phyloP scores from a whole-genome alignment of 805 yeast species.

The Candida maltosa region DNA sequence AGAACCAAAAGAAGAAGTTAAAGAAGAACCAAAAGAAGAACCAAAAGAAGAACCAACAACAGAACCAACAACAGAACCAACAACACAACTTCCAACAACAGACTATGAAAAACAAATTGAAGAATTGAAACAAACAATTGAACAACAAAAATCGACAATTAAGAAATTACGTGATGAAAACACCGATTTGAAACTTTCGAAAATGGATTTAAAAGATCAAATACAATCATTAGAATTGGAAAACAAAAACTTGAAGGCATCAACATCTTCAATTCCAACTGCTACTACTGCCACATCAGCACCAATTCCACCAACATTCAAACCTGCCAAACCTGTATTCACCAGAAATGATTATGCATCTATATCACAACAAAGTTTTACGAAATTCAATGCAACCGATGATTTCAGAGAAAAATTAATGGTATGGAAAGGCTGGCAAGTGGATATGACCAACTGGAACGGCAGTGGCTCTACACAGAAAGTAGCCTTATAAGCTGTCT shows the following conservation, averaged over 20 bases:
- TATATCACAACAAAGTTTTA: conserved; percentile 18
- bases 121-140: conserved; percentile 21
- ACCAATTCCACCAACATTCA: conserved; percentile 1
- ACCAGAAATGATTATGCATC: conserved; percentile 30
- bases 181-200: conserved; percentile 36
- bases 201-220: conserved; percentile 36
- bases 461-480: conserved; percentile 50
- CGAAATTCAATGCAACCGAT: conserved; percentile 30
- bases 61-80: neutral
- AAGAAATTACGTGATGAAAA: conserved; percentile 37
- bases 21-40: conserved; percentile 2
- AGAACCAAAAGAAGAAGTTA: conserved; percentile 6
- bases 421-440: conserved; percentile 81
- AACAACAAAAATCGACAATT: conserved; percentile 31
- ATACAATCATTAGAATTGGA: conserved; percentile 25
- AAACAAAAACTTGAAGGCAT: conserved; percentile 11
- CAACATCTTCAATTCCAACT: conserved; percentile 5
- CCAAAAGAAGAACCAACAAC: conserved; percentile 1
- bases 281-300: neutral
- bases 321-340: conserved; percentile 27
- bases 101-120: conserved; percentile 8
- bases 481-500: conserved; percentile 19
- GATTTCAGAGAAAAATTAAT: conserved; percentile 51
- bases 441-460: conserved; percentile 84
- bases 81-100: neutral